These are phyloP conservation scores for Ustilago loliicola DNA, from an alignment of 1,284 basidiomycete species.

Conservation along the genomic window DNA sequence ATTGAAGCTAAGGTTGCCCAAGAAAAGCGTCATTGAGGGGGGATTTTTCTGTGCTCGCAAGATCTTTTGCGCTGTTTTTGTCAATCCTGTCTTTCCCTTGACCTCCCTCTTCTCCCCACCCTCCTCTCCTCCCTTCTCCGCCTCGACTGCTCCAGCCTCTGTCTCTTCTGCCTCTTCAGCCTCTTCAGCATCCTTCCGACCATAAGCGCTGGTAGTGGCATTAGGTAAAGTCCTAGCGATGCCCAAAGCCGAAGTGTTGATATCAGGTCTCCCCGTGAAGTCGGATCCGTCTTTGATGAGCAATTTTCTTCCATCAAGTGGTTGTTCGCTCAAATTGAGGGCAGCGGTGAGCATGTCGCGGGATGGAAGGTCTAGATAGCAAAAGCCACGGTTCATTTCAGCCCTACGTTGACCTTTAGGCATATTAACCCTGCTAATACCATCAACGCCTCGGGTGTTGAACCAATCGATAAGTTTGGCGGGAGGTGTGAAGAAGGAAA, in stretches of 20 bases:
- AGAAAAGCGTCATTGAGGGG: slow-evolving; percentile 84
- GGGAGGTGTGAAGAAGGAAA: slow-evolving; percentile 61
- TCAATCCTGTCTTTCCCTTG: slow-evolving; percentile 72
- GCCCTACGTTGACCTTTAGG: slow-evolving; percentile 72
- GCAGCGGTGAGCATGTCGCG: slow-evolving; percentile 81
- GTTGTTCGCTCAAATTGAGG: slow-evolving; percentile 83
- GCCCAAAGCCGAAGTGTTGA: slow-evolving; percentile 50
- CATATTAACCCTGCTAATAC: slow-evolving; percentile 74
- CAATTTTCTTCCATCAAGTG: slow-evolving; percentile 85
- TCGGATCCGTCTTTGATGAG: slow-evolving; percentile 89
- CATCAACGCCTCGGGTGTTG: slow-evolving; percentile 58
- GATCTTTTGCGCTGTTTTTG: slow-evolving; percentile 86
- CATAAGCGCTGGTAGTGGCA: neutral
- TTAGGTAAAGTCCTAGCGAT: slow-evolving; percentile 32
- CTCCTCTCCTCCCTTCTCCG: slow-evolving; percentile 4
- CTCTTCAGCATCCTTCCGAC: slow-evolving; percentile 13
- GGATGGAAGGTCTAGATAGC: slow-evolving; percentile 92
- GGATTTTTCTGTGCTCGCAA: slow-evolving; percentile 84
- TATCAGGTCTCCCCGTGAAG: slow-evolving; percentile 69
- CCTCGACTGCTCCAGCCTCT: too few relatives aligned
- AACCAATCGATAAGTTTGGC: slow-evolving; percentile 62
- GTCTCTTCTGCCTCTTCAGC: slow-evolving; percentile 1
- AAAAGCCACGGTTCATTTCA: slow-evolving; percentile 80
- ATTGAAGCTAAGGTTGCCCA: slow-evolving; percentile 91
- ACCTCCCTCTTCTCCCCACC: neutral